Evolutionary conservation across 23 red algal species (phyloP).

Genomic region (Gracilariopsis chorda): DNA sequence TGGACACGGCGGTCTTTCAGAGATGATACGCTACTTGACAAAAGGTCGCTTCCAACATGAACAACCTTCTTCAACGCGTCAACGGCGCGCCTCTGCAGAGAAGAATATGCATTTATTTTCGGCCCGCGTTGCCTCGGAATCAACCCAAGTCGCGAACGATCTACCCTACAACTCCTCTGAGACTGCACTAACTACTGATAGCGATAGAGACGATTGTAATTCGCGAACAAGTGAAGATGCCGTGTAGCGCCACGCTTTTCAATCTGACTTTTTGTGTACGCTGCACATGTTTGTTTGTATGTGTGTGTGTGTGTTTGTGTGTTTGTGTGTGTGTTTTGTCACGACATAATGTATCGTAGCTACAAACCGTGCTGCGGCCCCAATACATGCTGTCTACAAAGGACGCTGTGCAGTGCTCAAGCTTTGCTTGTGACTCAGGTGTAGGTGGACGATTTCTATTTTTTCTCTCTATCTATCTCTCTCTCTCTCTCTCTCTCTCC

Average conservation of each 20-base stretch:
- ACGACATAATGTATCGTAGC: no score
- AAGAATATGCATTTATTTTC: not conserved
- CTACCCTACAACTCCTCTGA: not conserved
- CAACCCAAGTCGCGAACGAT: not conserved
- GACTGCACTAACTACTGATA: constrained; percentile 23
- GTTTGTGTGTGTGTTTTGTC: not conserved
- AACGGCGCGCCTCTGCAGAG: no score
- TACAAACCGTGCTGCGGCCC: no score
- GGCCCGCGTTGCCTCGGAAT: not conserved
- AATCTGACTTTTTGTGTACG: no score
- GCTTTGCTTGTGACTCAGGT: not conserved
- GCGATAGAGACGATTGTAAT: constrained; percentile 4
- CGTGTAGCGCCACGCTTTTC: no score
- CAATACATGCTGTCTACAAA: no score
- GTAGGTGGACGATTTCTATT: not conserved
- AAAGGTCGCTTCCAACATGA: not conserved
- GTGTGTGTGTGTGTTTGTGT: not conserved
- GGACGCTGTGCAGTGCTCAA: constrained; percentile 9
- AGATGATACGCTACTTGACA: constrained; percentile 29
- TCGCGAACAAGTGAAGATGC: not conserved
- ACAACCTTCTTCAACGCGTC: not conserved
- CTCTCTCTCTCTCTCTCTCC: not conserved
- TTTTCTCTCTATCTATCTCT: not conserved
- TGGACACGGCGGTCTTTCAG: constrained; percentile 36
- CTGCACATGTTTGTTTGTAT: no score